These are phyloP conservation scores for Penicillium taxi DNA, from an alignment of 495 filamentous ascomycete species.

Conservation along the genomic window DNA sequence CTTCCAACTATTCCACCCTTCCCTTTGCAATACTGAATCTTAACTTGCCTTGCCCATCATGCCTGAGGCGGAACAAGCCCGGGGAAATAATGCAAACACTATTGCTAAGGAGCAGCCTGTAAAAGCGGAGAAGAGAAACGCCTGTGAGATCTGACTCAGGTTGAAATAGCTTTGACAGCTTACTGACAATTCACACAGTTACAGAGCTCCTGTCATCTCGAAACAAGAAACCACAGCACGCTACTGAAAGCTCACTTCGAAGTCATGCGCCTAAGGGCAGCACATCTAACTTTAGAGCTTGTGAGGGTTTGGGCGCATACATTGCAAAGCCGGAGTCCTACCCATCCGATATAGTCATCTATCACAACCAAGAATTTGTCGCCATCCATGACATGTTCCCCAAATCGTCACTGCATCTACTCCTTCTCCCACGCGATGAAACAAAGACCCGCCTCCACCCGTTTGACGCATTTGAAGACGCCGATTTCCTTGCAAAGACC, in stretches of 20 bases:
- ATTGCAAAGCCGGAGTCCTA: conserved; percentile 58
- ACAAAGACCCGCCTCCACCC: conserved; percentile 59
- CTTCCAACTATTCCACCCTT: too few species aligned
- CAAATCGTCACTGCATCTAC: conserved; percentile 75
- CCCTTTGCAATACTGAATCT: too few species aligned
- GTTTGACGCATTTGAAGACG: conserved; percentile 67
- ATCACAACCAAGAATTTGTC: conserved; percentile 63
- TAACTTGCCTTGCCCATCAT: too few species aligned
- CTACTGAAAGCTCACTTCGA: conserved; percentile 16
- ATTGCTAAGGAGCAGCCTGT: conserved; percentile 1
- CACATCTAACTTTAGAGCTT: conserved; percentile 26
- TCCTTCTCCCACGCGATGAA: conserved; percentile 71
- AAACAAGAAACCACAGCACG: conserved; percentile 36
- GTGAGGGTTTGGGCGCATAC: conserved; percentile 64
- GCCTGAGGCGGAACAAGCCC: neutral
- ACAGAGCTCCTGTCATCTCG: conserved; percentile 61
- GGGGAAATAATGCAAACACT: neutral
- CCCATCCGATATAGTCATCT: conserved; percentile 55
- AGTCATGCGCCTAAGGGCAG: conserved; percentile 20
- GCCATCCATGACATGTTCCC: conserved; percentile 77
- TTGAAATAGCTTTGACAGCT: neutral
- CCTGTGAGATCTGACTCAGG: conserved; percentile 24
- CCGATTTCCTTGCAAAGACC: conserved; percentile 60
- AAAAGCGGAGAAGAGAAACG: conserved; percentile 34
- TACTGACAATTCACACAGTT: conserved; percentile 34